These are phyloP conservation scores for Fusarium heterosporum DNA, from an alignment of 2,329 filamentous ascomycete species.

Conservation along the genomic window DNA sequence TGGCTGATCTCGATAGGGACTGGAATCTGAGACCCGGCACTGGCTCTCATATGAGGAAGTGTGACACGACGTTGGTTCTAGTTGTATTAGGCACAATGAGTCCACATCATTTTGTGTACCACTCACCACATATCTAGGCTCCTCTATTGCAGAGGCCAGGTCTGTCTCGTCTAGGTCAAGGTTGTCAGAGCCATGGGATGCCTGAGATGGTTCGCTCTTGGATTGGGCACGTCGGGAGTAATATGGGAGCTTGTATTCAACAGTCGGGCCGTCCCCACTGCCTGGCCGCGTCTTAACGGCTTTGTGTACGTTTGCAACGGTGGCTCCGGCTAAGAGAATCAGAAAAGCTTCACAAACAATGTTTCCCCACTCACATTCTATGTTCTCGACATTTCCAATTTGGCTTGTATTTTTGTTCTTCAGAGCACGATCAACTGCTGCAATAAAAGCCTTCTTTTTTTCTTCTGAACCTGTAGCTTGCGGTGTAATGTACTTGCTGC, in stretches of 20 bases:
- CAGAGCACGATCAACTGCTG: slow-evolving; percentile 37
- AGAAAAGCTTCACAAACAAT: slow-evolving; percentile 10
- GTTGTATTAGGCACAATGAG: slow-evolving; percentile 19
- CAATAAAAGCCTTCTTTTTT: slow-evolving; percentile 37
- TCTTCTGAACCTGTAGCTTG: slow-evolving; percentile 18
- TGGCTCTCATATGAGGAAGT: slow-evolving; percentile 39
- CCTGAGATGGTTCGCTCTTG: slow-evolving; percentile 58
- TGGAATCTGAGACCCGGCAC: slow-evolving; percentile 44
- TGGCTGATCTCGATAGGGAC: slow-evolving; percentile 36
- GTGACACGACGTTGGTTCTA: slow-evolving; percentile 46
- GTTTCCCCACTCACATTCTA: slow-evolving; percentile 31
- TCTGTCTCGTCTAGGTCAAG: slow-evolving; percentile 12
- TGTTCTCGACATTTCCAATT: background rate
- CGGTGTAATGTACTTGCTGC: background rate
- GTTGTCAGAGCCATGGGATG: slow-evolving; percentile 41
- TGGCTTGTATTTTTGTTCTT: slow-evolving; percentile 20
- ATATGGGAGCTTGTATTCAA: slow-evolving; percentile 50
- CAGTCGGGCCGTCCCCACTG: slow-evolving; percentile 28
- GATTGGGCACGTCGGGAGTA: slow-evolving; percentile 61
- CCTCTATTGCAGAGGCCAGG: slow-evolving; percentile 5
- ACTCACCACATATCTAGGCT: slow-evolving; percentile 29
- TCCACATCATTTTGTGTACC: too few species aligned
- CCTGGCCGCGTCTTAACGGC: slow-evolving; percentile 25
- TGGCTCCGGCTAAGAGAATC: slow-evolving; percentile 33
- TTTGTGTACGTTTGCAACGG: slow-evolving; percentile 39